Percentiles rank a stretch among this genome's conserved stretches.
Conservation (phyloP, 495 filamentous ascomycete species). For the Hypoxylon crocopeplum region DNA sequence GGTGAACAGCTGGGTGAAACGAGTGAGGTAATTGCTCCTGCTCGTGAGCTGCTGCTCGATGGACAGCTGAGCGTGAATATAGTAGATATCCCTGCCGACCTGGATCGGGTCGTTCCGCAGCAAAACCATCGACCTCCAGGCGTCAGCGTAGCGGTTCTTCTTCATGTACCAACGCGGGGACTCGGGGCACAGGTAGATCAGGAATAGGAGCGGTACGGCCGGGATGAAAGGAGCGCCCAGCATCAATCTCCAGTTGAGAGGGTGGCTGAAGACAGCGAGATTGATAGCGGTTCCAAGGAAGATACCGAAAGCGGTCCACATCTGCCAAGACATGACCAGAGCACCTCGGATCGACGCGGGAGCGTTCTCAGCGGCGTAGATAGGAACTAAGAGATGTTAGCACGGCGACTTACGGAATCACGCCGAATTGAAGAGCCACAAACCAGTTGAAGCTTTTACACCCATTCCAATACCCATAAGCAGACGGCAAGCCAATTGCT, state of each 20-base stretch:
- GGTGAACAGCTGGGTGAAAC: conserved; percentile 65
- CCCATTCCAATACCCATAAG: conserved; percentile 79
- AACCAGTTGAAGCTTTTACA: conserved; percentile 57
- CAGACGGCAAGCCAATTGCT: conserved; percentile 67
- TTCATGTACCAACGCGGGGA: conserved; percentile 70
- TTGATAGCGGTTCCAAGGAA: conserved; percentile 76
- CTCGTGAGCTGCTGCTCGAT: conserved; percentile 47
- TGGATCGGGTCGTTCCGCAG: conserved; percentile 72
- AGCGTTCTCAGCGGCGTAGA: conserved; percentile 79
- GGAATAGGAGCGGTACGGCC: conserved; percentile 67
- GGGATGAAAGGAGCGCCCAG: conserved; percentile 81
- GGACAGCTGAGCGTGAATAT: conserved; percentile 66
- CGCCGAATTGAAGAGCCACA: background rate
- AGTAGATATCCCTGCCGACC: conserved; percentile 79
- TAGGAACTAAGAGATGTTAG: conserved; percentile 65
- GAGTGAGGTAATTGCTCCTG: conserved; percentile 53
- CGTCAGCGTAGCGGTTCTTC: conserved; percentile 67
- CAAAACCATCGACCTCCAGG: conserved; percentile 64
- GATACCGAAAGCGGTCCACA: conserved; percentile 87
- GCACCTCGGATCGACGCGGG: conserved; percentile 77
- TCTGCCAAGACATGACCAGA: conserved; percentile 86
- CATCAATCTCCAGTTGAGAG: conserved; percentile 75
- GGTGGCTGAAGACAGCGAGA: conserved; percentile 64
- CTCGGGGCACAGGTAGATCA: conserved; percentile 78
- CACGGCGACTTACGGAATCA: background rate